Base-by-base conservation (phyloP, 148 eudicot species). In the Persicaria tinctoria region DNA sequence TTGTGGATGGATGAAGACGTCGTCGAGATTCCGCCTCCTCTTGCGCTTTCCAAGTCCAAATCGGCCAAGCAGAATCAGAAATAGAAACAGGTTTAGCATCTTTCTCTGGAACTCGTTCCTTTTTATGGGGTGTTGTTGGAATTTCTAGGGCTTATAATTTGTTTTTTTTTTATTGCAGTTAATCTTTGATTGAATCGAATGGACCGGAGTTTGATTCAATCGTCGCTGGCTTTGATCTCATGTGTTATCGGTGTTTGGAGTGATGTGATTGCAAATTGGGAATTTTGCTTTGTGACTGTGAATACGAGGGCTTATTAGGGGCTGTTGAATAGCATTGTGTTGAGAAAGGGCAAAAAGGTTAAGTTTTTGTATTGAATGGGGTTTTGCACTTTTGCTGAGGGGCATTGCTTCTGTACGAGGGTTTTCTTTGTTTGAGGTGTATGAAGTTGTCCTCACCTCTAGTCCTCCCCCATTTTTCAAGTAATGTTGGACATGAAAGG, bases 1-100 rank as follows among this genome's bases (percentile, higher is more conserved):
- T 57, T 82, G 77, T 78, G 44, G 49, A 73, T 82, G 51, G 88
- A 87, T 27, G 79, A 83, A 16, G 88, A 87, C 50, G 84, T 87
- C 8, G 78, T 85, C 13, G 91, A 87, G 73, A 87, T 87, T 69
- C 70, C 88, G 54, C 85, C 85, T 32, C 91, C 88, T 8, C 10
- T 72, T 51, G 41, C 70, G 70, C 46, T 74, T 46, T 82, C 86
- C 75, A 83, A 81, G 73, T 76, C 81, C 3, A 84, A 77, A 55
- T 60, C 77, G 51, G 71, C 68, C 4, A 81, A 84, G 63, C 81
- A 76, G 45, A 84, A 63, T 4, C 68, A 63, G n/a, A 63, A 63
- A 16, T 18, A 55, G 87, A 85, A 72, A 81, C 54, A 74, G 77
- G 55, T n/a, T 32, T n/a, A 7, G 17, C 2, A 6, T 4, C 18